phyloP scores from a whole-genome alignment of 306 rosid genomes.

The Vigna nakashimae region DNA sequence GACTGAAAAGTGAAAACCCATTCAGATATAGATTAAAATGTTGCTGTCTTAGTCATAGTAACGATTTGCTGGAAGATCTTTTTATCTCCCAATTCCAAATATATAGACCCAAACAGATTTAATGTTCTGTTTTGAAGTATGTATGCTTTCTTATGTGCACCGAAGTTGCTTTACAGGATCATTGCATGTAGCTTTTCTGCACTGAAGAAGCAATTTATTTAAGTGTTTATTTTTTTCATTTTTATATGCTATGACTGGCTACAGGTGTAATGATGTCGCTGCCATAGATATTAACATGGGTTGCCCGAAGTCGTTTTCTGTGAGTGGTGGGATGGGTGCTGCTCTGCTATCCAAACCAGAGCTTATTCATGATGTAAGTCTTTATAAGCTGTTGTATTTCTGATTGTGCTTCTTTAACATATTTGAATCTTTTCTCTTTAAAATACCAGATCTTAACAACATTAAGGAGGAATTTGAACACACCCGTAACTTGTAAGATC shows the following conservation, averaged over 20 bases:
- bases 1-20: background rate
- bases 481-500: slow-evolving; percentile 89
- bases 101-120: background rate
- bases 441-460: slow-evolving; percentile 80
- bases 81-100: slow-evolving; percentile 21
- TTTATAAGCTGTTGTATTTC: slow-evolving; percentile 16
- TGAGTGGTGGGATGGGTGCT: slow-evolving; percentile 97
- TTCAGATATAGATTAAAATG: slow-evolving; percentile 20
- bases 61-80: background rate
- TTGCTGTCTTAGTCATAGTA: slow-evolving; percentile 26
- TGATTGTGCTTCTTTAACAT: slow-evolving; percentile 23
- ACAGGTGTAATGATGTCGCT: slow-evolving; percentile 83
- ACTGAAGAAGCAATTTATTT: slow-evolving; percentile 14
- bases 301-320: slow-evolving; percentile 88
- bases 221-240: background rate
- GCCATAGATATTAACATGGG: slow-evolving; percentile 97
- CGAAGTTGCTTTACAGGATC: slow-evolving; percentile 1
- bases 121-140: slow-evolving; percentile 4
- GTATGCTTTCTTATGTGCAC: slow-evolving; percentile 13
- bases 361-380: slow-evolving; percentile 82
- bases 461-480: slow-evolving; percentile 79
- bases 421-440: slow-evolving; percentile 33
- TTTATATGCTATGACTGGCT: slow-evolving; percentile 35
- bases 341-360: slow-evolving; percentile 82
- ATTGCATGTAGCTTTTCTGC: slow-evolving; percentile 8